Percentiles rank a stretch among this genome's conserved stretches.
Conservation (phyloP, 768 basidiomycete species). For the Cyclocybe cylindracea region DNA sequence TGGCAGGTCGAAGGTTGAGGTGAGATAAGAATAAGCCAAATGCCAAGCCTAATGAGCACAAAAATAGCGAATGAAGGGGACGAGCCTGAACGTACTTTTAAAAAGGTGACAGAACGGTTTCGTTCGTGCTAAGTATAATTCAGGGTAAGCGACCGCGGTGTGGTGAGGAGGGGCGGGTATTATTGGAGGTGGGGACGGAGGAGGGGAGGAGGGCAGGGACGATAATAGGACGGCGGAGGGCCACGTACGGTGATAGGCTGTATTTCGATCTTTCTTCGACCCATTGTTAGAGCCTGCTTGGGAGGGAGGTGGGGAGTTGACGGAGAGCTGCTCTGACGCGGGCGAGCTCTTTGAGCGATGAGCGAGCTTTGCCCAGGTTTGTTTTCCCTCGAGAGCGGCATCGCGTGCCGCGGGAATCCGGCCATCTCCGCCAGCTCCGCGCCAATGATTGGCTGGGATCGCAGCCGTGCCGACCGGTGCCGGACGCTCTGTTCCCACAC, state of each 20-base stretch:
- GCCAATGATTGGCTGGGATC: conserved; percentile 11
- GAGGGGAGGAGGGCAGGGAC: conserved; percentile 10
- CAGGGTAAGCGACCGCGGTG: conserved; percentile 37
- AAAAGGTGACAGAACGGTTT: conserved; percentile 88
- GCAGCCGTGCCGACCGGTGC: no score
- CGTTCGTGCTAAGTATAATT: conserved; percentile 80
- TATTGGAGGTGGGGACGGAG: conserved; percentile 29
- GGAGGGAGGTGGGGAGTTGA: conserved; percentile 20
- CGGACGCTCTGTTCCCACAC: no score
- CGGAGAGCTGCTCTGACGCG: conserved; percentile 12
- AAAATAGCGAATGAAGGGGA: conserved; percentile 59
- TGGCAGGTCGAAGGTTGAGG: conserved; percentile 2
- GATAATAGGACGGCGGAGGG: conserved; percentile 16
- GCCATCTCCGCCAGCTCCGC: conserved; percentile 12
- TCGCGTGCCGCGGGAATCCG: conserved; percentile 10
- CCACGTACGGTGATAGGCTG: conserved; percentile 74
- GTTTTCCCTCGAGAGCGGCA: conserved; percentile 22
- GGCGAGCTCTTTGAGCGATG: conserved; percentile 23
- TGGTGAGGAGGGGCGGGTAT: conserved; percentile 25
- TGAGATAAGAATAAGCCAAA: conserved; percentile 32
- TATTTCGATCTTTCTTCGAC: conserved; percentile 80
- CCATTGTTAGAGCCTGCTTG: conserved; percentile 43
- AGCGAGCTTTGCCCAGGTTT: conserved; percentile 22
- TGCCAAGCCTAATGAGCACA: conserved; percentile 48
- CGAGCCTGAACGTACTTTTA: conserved; percentile 61